Percentiles rank a stretch among this genome's conserved stretches.
These are phyloP conservation scores for Phytophthora pluvialis DNA, from an alignment of 352 stramenopile genomes.

Conservation along the genomic window DNA sequence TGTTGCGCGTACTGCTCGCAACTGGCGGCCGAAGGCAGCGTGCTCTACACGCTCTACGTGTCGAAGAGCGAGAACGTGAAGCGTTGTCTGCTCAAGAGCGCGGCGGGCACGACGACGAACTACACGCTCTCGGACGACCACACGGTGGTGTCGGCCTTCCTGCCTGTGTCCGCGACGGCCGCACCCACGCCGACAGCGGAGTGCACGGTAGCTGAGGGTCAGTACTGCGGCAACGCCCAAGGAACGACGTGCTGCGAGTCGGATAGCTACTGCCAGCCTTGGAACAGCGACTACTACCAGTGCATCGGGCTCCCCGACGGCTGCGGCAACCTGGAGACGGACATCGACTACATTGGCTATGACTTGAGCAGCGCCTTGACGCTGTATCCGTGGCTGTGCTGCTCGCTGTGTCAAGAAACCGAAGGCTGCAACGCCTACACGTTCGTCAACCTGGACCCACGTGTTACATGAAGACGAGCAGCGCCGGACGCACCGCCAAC, in stretches of 20 bases:
- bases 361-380: constrained; percentile 43
- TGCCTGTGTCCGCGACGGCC: constrained; percentile 12
- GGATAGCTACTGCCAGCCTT: constrained; percentile 53
- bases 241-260: constrained; percentile 43
- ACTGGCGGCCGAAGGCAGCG: constrained; percentile 23
- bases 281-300: constrained; percentile 63
- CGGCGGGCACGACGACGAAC: constrained; percentile 23
- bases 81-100: constrained; percentile 33
- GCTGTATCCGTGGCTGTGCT: constrained; percentile 44
- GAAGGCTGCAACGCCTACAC: constrained; percentile 51
- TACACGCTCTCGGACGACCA: constrained; percentile 30
- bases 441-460: constrained; percentile 53
- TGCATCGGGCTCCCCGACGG: constrained; percentile 44
- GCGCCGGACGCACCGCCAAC: constrained; percentile 21
- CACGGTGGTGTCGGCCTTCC: constrained; percentile 31
- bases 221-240: constrained; percentile 54
- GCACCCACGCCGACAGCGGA: constrained; percentile 19
- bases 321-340: constrained; percentile 46
- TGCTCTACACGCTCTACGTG: constrained; percentile 37
- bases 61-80: constrained; percentile 30
- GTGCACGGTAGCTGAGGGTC: constrained; percentile 33
- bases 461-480: constrained; percentile 57
- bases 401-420: constrained; percentile 34
- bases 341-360: constrained; percentile 58
- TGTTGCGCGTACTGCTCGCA: constrained; percentile 35